Base-by-base conservation (phyloP, 768 basidiomycete species). In the Mycena haematopus region DNA sequence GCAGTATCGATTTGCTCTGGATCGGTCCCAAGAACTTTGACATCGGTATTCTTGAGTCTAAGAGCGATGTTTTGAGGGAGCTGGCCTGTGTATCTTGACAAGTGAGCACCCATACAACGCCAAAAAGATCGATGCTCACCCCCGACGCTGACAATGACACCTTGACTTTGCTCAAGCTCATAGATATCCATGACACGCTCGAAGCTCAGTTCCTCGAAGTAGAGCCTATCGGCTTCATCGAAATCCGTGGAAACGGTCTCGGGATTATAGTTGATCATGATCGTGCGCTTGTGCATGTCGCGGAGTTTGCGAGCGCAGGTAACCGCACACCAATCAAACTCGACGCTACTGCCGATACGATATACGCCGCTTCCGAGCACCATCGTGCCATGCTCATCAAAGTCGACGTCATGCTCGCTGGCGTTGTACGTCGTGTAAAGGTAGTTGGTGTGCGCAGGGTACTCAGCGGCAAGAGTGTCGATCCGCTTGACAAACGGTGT, bases 281-380 rank as follows among this genome's bases (percentile, higher is more conserved):
- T 89, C 46, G 97, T 98, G 78, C 88, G 88, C 73, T 92, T 90
- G 74, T 96, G 95, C 86, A 95, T 92, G 67, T 91, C 87, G 70
- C 95, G 85, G 57, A 99, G 86, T 74, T 91, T 91, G 63, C 97
- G 84, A 15, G 95, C 95, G 74, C 96, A 99, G 1, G 96, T 98
- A 42, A 99, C 97, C n/a, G 97, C 96, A 75, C 97, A 99, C 97
- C 97, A 99, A 75, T 99, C 97, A 74, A 99, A 99, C 81, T 99
- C 97, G 72, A 99, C 97, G 67, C 93, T 95, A 76, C 92, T 94
- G 49, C 97, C 97, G 69, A 99, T 99, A 62, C 97, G 90, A 79
- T 99, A 99, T 22, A 99, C 97, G 69, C 97, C 97, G 62, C 91
- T 93, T 25, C 97, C 97, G 24, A 99, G 88, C 24, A 99, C 96